These are phyloP conservation scores for Thamnidium elegans DNA, from an alignment of 192 early-diverging fungal species.

Conservation along the genomic window DNA sequence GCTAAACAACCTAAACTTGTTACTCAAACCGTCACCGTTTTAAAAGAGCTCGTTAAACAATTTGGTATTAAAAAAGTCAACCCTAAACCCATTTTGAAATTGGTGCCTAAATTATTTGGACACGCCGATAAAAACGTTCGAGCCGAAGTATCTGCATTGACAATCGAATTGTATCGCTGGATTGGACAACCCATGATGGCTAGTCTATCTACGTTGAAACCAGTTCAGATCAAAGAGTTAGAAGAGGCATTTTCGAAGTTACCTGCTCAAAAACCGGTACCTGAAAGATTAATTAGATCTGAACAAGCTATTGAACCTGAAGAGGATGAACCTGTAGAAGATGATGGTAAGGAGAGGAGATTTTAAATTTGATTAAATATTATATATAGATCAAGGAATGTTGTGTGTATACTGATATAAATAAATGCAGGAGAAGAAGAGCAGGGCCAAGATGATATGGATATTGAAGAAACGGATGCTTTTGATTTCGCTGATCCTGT, in stretches of 20 bases:
- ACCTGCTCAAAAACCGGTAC: constrained; percentile 58
- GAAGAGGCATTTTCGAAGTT: constrained; percentile 77
- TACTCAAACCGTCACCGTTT: constrained; percentile 60
- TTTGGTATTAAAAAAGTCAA: constrained; percentile 82
- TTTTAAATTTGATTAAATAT: not conserved
- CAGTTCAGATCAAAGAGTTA: constrained; percentile 92
- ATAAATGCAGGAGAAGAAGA: constrained; percentile 4
- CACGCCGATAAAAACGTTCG: constrained; percentile 93
- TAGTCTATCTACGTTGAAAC: constrained; percentile 84
- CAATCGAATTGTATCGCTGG: constrained; percentile 92
- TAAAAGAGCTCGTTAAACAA: constrained; percentile 62
- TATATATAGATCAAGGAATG: not conserved
- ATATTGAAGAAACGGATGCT: constrained; percentile 58
- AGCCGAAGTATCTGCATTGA: constrained; percentile 68
- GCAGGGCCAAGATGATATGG: constrained; percentile 32
- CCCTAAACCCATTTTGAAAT: constrained; percentile 84
- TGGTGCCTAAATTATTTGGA: constrained; percentile 85
- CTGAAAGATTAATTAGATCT: constrained; percentile 73
- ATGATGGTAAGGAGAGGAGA: constrained; percentile 7
- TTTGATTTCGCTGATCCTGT: constrained; percentile 88
- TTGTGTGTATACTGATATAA: not conserved
- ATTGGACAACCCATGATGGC: constrained; percentile 78
- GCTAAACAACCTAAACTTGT: constrained; percentile 95
- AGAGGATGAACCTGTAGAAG: constrained; percentile 35
- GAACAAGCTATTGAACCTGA: constrained; percentile 67